Percentiles rank a stretch among this genome's conserved stretches.
These are phyloP conservation scores for Candida germanica DNA, from an alignment of 805 yeast species.

Conservation along the genomic window DNA sequence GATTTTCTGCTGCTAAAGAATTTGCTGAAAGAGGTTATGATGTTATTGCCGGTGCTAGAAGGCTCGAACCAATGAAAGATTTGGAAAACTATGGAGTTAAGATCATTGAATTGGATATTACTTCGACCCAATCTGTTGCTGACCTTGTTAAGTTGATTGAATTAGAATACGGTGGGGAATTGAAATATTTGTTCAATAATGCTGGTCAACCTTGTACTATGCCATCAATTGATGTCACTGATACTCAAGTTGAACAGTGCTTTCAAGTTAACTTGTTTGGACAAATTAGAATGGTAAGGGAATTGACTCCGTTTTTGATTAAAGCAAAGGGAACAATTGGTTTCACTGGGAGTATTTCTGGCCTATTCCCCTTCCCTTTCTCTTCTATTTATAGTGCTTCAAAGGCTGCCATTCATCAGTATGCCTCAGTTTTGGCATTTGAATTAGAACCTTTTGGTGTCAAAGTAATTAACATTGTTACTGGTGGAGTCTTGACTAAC, in stretches of 20 bases:
- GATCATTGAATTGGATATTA: conserved; percentile 56
- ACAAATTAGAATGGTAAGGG: conserved; percentile 61
- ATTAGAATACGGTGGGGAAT: conserved; percentile 38
- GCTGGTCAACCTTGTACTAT: conserved; percentile 75
- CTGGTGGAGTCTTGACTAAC: conserved; percentile 74
- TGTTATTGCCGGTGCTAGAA: conserved; percentile 75
- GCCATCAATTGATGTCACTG: conserved; percentile 65
- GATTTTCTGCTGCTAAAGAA: conserved; percentile 47
- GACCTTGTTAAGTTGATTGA: conserved; percentile 42
- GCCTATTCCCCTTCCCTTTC: conserved; percentile 66
- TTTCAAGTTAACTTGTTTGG: conserved; percentile 70
- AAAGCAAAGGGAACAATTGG: conserved; percentile 66
- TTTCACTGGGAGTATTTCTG: conserved; percentile 73
- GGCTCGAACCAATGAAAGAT: conserved; percentile 57
- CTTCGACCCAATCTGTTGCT: conserved; percentile 46
- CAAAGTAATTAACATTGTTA: conserved; percentile 62
- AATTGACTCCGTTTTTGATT: conserved; percentile 52
- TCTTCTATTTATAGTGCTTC: conserved; percentile 62
- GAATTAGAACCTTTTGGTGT: conserved; percentile 75
- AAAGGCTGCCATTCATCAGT: conserved; percentile 76
- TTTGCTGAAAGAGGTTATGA: conserved; percentile 50
- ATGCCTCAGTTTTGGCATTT: conserved; percentile 57
- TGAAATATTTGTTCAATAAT: conserved; percentile 67
- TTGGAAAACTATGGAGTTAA: conserved; percentile 45
- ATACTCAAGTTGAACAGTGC: conserved; percentile 49